phyloP scores from a whole-genome alignment of 768 basidiomycete species.

The Leccinum longicurvipes region DNA sequence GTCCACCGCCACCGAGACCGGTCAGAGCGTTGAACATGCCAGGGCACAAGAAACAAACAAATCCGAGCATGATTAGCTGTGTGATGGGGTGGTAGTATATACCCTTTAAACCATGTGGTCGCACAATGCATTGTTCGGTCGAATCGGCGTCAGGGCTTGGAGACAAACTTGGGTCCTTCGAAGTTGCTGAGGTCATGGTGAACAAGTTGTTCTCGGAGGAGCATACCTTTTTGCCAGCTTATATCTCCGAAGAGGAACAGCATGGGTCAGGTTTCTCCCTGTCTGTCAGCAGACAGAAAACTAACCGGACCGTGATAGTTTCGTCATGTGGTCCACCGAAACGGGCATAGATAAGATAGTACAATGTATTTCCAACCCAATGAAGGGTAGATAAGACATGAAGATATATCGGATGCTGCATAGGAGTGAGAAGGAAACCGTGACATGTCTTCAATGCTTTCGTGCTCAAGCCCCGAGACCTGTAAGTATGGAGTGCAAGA shows the following conservation, averaged over 20 bases:
- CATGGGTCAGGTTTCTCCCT: neutral
- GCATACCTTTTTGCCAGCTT: neutral
- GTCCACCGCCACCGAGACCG: conserved; percentile 78
- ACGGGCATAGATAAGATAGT: neutral
- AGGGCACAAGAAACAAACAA: conserved; percentile 57
- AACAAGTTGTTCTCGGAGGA: neutral
- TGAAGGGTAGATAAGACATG: too few species aligned
- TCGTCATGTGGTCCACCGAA: neutral
- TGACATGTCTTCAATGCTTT: too few species aligned
- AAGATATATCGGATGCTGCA: too few species aligned
- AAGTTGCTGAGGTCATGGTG: neutral
- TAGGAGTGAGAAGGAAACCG: too few species aligned
- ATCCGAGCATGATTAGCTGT: conserved; percentile 55
- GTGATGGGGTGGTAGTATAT: conserved; percentile 54
- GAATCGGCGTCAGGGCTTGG: neutral
- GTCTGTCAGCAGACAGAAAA: neutral
- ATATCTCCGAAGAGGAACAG: neutral
- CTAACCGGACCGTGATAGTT: neutral
- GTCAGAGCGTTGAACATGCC: conserved; percentile 80
- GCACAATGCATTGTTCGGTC: neutral
- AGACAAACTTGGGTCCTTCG: neutral
- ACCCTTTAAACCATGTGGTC: conserved; percentile 43
- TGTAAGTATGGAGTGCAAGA: too few species aligned
- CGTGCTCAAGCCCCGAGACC: too few species aligned
- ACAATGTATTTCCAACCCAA: neutral